phyloP scores from a whole-genome alignment of 2,329 filamentous ascomycete species.

The Madurella fahalii region DNA sequence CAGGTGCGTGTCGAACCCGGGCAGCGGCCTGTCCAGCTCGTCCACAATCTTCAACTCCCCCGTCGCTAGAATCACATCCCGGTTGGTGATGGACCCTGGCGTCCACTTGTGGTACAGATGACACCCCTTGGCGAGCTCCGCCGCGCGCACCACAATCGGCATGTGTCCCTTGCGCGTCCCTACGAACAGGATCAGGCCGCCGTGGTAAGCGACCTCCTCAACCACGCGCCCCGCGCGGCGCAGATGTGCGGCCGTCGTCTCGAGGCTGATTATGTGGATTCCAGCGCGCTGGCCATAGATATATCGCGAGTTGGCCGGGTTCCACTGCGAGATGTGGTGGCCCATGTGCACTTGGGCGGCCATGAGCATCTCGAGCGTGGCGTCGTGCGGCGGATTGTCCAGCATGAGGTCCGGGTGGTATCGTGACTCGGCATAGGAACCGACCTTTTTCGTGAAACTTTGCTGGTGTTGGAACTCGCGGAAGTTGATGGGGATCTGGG shows the following conservation, averaged over 20 bases:
- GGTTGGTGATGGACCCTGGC: slow-evolving; percentile 87
- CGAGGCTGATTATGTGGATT: slow-evolving; percentile 89
- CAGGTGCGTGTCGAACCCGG: slow-evolving; percentile 63
- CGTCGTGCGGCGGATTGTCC: slow-evolving; percentile 70
- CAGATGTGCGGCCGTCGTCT: slow-evolving; percentile 82
- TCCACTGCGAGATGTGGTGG: slow-evolving; percentile 88
- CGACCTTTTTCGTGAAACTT: slow-evolving; percentile 44
- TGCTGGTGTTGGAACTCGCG: slow-evolving; percentile 40
- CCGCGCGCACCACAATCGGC: slow-evolving; percentile 74
- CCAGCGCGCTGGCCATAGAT: slow-evolving; percentile 87
- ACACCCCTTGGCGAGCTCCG: slow-evolving; percentile 71
- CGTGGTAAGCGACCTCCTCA: slow-evolving; percentile 75
- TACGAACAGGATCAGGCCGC: slow-evolving; percentile 84
- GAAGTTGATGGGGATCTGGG: slow-evolving; percentile 34
- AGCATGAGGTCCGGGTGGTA: slow-evolving; percentile 67
- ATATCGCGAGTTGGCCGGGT: slow-evolving; percentile 88
- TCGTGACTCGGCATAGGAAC: slow-evolving; percentile 46
- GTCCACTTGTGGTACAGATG: slow-evolving; percentile 93
- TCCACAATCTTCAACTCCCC: slow-evolving; percentile 73
- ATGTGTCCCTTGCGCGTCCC: slow-evolving; percentile 82
- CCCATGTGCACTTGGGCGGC: slow-evolving; percentile 85
- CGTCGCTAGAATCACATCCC: slow-evolving; percentile 75
- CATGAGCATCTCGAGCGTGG: slow-evolving; percentile 87
- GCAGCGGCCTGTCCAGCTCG: slow-evolving; percentile 58
- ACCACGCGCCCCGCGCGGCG: slow-evolving; percentile 92